Evolutionary conservation across 805 yeast species (phyloP), one percentile per base, ranked within the genome.

Genomic region (Suhomyces pyralidae): DNA sequence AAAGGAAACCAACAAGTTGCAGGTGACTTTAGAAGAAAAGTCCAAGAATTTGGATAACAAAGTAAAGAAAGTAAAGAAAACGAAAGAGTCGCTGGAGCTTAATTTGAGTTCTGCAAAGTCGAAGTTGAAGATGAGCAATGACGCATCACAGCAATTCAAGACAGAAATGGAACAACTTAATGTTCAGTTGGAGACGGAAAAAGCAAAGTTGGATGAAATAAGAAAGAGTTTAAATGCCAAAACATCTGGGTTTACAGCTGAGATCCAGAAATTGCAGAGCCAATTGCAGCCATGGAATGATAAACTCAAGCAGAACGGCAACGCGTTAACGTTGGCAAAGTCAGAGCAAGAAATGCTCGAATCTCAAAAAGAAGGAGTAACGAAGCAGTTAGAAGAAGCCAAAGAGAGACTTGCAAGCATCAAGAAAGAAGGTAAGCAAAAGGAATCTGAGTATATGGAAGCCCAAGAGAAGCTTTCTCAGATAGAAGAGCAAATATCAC

Each of bases 211-310:
- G 20, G 87, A 84, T 50, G 78, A 78, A 24, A 83, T 92, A 10
- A 82, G 91, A 60, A 58, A 76, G 7, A 82, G 81, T 26, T 76
- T 94, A 45, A 83, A 90, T 7, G 85, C 82, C 46, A 89, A 90
- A 64, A 93, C 98, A 0, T 78, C 83, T 9, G 83, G 72, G 2
- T 78, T 86, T 51, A 81, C 92, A 0, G 79, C 77, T 7, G 80
- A 88, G 61, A 86, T 92, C 49, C 87, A 82, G 58, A 60, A 62
- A 12, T 69, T 84, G 40, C 92, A 89, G 64, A 77, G 75, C 7
- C 77, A 85, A 54, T 70, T 90, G 6, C 92, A 88, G 58, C 99
- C 98, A 0, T 90, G 96, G 92, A 83, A 82, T 54, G 85, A 80
- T 25, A 79, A 83, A 56, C 70, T 91, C 28, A 84, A 81, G 54